Percentiles rank a stretch among this genome's conserved stretches.
These are phyloP conservation scores for Chlorophyllum brunneum DNA, from an alignment of 768 basidiomycete species.

Conservation along the genomic window DNA sequence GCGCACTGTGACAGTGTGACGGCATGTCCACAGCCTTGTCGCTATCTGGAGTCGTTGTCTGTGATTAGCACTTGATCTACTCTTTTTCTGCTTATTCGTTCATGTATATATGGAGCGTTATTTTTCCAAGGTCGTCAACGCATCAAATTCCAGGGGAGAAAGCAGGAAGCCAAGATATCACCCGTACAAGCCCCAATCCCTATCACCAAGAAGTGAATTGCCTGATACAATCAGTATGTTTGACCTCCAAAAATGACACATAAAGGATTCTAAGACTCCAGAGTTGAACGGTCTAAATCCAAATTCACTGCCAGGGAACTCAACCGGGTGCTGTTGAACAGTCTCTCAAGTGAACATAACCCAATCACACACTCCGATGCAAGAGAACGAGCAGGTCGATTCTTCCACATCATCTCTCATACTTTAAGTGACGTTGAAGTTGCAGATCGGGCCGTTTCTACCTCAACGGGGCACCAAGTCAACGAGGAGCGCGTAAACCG, in stretches of 20 bases:
- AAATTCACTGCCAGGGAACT: conserved; percentile 25
- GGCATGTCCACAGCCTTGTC: neutral
- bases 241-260: neutral
- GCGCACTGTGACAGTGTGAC: neutral
- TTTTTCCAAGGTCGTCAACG: conserved; percentile 11
- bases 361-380: conserved; percentile 78
- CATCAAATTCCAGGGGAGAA: conserved; percentile 17
- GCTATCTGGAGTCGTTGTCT: neutral
- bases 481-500: conserved; percentile 41
- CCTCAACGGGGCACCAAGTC: conserved; percentile 67
- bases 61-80: neutral
- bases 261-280: neutral
- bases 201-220: neutral
- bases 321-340: conserved; percentile 58
- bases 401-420: neutral
- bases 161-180: conserved; percentile 14
- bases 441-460: conserved; percentile 57
- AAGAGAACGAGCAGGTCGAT: conserved; percentile 54
- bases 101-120: conserved; percentile 14
- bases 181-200: neutral
- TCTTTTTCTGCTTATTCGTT: neutral
- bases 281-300: neutral
- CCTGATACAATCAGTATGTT: conserved; percentile 2
- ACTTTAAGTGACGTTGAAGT: neutral
- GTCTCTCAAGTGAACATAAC: conserved; percentile 60